Evolutionary conservation across 345 rosid species (phyloP), one percentile per base, ranked within the genome.

Genomic region (Diplotaxis tenuifolia): DNA sequence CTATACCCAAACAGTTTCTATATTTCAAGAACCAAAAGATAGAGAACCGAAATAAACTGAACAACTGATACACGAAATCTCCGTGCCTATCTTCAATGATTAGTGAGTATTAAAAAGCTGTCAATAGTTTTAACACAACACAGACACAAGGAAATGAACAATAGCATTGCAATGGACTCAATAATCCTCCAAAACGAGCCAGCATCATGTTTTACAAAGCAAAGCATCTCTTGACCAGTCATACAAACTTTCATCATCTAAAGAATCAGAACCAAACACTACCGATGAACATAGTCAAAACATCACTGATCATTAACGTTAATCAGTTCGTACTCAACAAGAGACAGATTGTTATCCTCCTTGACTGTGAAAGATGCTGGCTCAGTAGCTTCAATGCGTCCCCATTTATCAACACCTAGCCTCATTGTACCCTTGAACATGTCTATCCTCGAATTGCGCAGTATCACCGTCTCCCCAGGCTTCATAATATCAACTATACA

Each of bases 401-500:
- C 98, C 98, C 98, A 91, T 72, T 94, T 91, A 82, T 94, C 98
- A 36, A 94, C 98, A 0, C 95, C 93, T 19, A 94, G 86, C 90
- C 98, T 88, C 98, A 94, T 94, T n/a, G 95, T 84, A 14, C 97
- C 84, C 80, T 94, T 94, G 84, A 94, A 94, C 98, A 94, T 91
- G 76, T 88, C 96, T 53, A 94, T 89, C 89, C 91, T 94, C 1
- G 98, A 94, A 77, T 94, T 94, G 0, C 96, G 89, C 58, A 94
- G 75, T 31, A 87, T 89, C 54, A 94, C 86, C 0, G 97, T 91
- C 22, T 81, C 63, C 1, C 91, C 97, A 0, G 84, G 79, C 71
- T 80, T 77, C 95, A 94, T 78, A 0, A 94, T 59, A 34, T 94
- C 98, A 66, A 89, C 98, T 91, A 83, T 29, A 66, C 58, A 50